Evolutionary conservation across 176 grass and related monocot genomes (phyloP).

Genomic region (Cenchrus americanus): DNA sequence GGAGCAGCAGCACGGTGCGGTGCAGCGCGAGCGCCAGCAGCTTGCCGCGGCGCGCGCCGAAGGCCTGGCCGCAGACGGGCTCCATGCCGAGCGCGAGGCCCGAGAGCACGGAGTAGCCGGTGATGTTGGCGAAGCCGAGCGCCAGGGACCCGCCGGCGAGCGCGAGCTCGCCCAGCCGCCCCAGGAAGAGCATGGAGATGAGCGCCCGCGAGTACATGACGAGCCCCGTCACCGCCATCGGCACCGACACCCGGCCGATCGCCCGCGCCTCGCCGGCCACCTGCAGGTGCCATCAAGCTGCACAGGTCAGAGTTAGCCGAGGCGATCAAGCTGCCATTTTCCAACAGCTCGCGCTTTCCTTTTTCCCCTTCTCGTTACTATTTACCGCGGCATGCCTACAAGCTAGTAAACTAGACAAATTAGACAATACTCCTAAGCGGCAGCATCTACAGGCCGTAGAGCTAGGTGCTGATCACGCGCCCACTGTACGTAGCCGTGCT

Average conservation of each 20-base stretch:
- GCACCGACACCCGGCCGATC: slow-evolving; percentile 80
- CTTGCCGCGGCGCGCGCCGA: slow-evolving; percentile 67
- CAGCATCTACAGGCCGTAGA: no score
- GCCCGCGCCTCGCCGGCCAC: slow-evolving; percentile 70
- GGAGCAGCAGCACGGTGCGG: slow-evolving; percentile 80
- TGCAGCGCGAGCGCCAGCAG: slow-evolving; percentile 84
- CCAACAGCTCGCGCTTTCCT: slow-evolving; percentile 26
- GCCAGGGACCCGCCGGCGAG: slow-evolving; percentile 87
- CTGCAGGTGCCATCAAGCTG: slow-evolving; percentile 44
- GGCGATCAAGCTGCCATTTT: slow-evolving; percentile 10
- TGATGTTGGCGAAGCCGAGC: slow-evolving; percentile 95
- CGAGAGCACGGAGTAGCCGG: slow-evolving; percentile 89
- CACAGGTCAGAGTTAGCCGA: slow-evolving; percentile 20
- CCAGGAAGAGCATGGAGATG: slow-evolving; percentile 97
- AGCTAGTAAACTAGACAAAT: not conserved
- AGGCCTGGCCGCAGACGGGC: slow-evolving; percentile 96
- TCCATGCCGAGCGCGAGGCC: slow-evolving; percentile 95
- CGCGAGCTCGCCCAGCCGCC: slow-evolving; percentile 70
- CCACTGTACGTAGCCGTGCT: slow-evolving; percentile 4
- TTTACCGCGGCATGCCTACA: slow-evolving; percentile 30
- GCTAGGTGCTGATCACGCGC: slow-evolving; percentile 14
- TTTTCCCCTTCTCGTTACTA: slow-evolving; percentile 40
- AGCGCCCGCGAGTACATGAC: slow-evolving; percentile 90
- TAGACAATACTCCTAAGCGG: not conserved
- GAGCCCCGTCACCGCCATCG: slow-evolving; percentile 77